Evolutionary conservation across 495 filamentous ascomycete genomes (phyloP).

Genomic region (Hypoxylon lenormandii): DNA sequence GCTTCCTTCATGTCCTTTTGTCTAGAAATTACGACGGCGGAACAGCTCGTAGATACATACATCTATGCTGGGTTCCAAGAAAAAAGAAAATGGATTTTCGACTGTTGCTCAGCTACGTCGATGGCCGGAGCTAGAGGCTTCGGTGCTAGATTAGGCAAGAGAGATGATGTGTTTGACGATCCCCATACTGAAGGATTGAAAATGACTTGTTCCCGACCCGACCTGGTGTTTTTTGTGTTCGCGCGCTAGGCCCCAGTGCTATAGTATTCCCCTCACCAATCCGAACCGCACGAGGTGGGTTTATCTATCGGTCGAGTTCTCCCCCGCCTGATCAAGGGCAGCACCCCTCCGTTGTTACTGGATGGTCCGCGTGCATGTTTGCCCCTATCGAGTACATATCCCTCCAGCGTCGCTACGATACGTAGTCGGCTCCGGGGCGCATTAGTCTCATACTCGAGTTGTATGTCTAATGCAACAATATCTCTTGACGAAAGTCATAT

Average conservation of each 20-base stretch:
- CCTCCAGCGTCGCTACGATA: slow-evolving; percentile 12
- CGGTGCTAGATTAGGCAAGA: slow-evolving; percentile 42
- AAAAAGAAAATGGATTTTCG: slow-evolving; percentile 31
- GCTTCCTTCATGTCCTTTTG: slow-evolving; percentile 29
- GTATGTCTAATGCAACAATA: slow-evolving; percentile 26
- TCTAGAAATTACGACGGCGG: slow-evolving; percentile 35
- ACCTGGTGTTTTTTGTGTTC: slow-evolving; percentile 18
- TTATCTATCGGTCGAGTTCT: slow-evolving; percentile 6
- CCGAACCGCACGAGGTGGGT: slow-evolving; percentile 4
- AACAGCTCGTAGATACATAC: slow-evolving; percentile 49
- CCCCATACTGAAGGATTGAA: slow-evolving; percentile 13
- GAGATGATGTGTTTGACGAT: slow-evolving; percentile 32
- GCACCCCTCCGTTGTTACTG: slow-evolving; percentile 15
- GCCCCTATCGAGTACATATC: slow-evolving; percentile 3
- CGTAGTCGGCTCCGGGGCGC: slow-evolving; percentile 1
- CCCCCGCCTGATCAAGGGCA: slow-evolving; percentile 14
- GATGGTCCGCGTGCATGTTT: slow-evolving; percentile 6
- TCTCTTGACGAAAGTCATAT: slow-evolving; percentile 19
- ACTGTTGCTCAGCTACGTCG: slow-evolving; percentile 29
- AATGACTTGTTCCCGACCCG: slow-evolving; percentile 25
- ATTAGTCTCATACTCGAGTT: slow-evolving; percentile 5
- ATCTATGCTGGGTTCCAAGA: slow-evolving; percentile 45
- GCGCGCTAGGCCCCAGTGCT: slow-evolving; percentile 14
- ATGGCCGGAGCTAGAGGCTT: slow-evolving; percentile 24
- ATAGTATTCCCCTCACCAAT: slow-evolving; percentile 15